Evolutionary conservation across 2,329 filamentous ascomycete genomes (phyloP).

Genomic region (Aspergillus bombycis): DNA sequence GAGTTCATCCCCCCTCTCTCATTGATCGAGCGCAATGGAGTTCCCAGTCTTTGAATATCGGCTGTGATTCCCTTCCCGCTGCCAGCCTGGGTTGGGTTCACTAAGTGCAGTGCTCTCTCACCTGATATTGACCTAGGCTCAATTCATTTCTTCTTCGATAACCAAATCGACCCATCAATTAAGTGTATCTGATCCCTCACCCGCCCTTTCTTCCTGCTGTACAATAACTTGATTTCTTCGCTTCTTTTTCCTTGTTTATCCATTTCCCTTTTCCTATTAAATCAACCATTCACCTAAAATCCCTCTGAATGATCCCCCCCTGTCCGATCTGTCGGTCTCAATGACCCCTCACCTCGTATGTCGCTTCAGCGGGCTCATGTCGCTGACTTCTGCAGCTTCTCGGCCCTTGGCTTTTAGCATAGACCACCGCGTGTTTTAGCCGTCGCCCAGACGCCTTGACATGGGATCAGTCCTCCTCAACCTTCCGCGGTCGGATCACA

Average conservation of each 20-base stretch:
- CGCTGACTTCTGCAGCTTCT: conserved; percentile 19
- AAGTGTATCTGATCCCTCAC: background rate
- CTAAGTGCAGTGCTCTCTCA: background rate
- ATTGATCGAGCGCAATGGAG: conserved; percentile 15
- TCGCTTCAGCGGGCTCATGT: conserved; percentile 6
- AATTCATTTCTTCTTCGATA: background rate
- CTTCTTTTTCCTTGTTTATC: background rate
- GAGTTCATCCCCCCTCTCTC: background rate
- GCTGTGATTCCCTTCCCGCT: conserved; percentile 22
- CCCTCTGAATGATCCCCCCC: background rate
- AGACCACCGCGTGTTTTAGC: conserved; percentile 12
- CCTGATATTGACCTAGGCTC: conserved; percentile 8
- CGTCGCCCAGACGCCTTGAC: conserved; percentile 41
- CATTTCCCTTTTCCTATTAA: background rate
- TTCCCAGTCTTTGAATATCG: conserved; percentile 7
- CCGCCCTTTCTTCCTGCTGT: background rate
- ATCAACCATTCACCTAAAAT: background rate
- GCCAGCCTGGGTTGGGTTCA: conserved; percentile 18
- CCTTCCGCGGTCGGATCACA: conserved; percentile 74
- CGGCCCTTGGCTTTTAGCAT: conserved; percentile 15
- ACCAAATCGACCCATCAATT: background rate
- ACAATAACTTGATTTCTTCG: background rate
- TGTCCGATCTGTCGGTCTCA: background rate
- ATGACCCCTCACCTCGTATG: conserved; percentile 11
- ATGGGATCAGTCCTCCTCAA: conserved; percentile 65